Percentiles rank a stretch among this genome's conserved stretches.
Evolutionary conservation across 2,329 filamentous ascomycete species (phyloP).

Genomic region (Diaporthe nobilis): DNA sequence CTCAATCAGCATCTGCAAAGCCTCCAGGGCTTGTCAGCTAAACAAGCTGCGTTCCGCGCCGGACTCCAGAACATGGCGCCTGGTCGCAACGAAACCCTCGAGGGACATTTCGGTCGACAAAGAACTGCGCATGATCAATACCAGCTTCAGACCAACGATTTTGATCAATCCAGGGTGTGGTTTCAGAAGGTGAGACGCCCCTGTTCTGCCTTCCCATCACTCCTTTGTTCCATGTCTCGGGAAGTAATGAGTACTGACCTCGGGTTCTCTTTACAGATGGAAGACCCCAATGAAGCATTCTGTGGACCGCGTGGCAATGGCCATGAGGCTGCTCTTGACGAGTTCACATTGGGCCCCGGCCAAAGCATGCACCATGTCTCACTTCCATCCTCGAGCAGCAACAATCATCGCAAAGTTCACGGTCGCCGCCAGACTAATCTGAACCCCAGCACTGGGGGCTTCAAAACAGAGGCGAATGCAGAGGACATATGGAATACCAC

Average conservation of each 20-base stretch:
- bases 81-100: not conserved
- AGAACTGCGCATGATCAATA: not conserved
- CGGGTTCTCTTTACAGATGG: not conserved
- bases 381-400: not conserved
- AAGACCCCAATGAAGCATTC: conserved; percentile 20
- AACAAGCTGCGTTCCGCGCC: not conserved
- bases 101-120: not conserved
- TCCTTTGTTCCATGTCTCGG: conserved; percentile 26
- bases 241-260: conserved; percentile 1
- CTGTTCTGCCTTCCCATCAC: not conserved
- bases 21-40: not conserved
- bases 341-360: too few species aligned
- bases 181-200: conserved; percentile 26
- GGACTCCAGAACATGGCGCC: not conserved
- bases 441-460: not conserved
- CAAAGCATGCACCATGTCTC: not conserved
- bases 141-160: not conserved
- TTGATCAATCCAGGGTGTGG: conserved; percentile 21
- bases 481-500: not conserved
- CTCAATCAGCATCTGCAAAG: not conserved
- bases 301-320: not conserved
- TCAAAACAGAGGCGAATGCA: not conserved
- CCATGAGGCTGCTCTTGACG: not conserved
- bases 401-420: not conserved
- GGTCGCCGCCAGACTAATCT: not conserved